Base-by-base conservation (phyloP, 371 early-diverging fungal genomes). In the Actinomortierella wolfii region DNA sequence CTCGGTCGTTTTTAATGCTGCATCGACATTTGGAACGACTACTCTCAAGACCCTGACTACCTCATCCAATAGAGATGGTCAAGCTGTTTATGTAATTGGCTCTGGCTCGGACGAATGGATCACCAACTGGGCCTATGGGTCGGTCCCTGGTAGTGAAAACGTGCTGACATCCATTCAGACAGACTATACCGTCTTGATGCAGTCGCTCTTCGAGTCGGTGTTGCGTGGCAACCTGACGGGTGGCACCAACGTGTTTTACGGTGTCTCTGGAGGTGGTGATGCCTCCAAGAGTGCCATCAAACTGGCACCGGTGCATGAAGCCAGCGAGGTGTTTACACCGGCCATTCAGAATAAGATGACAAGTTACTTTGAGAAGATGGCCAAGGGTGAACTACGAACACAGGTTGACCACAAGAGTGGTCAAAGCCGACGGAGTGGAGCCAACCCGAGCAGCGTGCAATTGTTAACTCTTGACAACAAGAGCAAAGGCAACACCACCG, bases 91-190 rank as follows among this genome's bases (percentile, higher is more conserved):
- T 40, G 75, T 55, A 17, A 74, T 74, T 39, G 75, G 75, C n/a
- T 67, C 63, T 13, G 67, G 67, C 0, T 62, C 64, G 0, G 75
- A 74, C 28, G 75, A 74, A 51, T 74, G 75, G 75, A 46, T 74
- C 29, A 74, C 75, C 3, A 74, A 74, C 26, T 74, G 75, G 75
- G 75, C 75, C 2, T 64, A 63, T 34, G 75, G 75, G 2, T 74
- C 75, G 4, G 75, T 74, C 0, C 75, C 75, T 2, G 75, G 75
- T 3, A 50, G 51, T 7, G 75, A 74, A 18, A 59, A 64, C 29
- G 64, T 74, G 23, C n/a, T 75, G 58, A 64, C 75, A 3, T 64
- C 65, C 0, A 41, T 75, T 17, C 60, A 60, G 25, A 67, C 64
- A 5, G 75, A 75, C 51, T 68, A 75, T 20, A 54, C 61, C 15